Base-by-base conservation (phyloP, 2,329 filamentous ascomycete species). In the Sporothrix pseudoabietina region DNA sequence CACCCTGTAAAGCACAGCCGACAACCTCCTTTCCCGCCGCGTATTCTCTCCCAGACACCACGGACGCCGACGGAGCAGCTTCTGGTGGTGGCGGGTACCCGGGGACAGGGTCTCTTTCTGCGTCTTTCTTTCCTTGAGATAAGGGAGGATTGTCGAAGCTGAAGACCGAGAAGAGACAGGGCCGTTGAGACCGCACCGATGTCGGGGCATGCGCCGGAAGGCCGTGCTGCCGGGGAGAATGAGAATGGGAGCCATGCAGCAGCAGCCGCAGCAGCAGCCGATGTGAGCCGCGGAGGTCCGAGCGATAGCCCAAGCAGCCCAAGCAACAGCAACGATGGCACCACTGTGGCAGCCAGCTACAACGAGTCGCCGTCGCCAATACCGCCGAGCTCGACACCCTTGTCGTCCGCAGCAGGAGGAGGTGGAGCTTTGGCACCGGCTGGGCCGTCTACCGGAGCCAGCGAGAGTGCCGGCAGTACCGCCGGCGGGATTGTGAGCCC, bases 201-300 rank as follows among this genome's bases (percentile, higher is more conserved):
- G 69, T 65, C 72, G 39, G 69, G 72, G 72, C 69, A 66, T 63
- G 69, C 12, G 72, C 72, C 69, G 52, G 69, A 63, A 71, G 72
- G 69, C 61, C 52, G 69, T 44, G 61, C 52, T 61, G 32, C 72
- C 61, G 72, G 16, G 61, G 63, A 54, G 70, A 52, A 22, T 26
- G 61, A 54, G 69, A 49, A 22, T n/a, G 32, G 26, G 19, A 70
- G 8, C 14, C 41, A 54, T 54, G 19, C 39, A 41, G 19, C 9
- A 1, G 19, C 12, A 9, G 26, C n/a, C 22, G 8, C n/a, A 35
- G 44, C n/a, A 35, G 8, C n/a, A 35, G 44, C 55, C 54, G 30
- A 66, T 55, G 69, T 26, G 26, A 65, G 47, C 69, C 16, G 54
- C 19, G 41, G 55, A 52, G 32, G 52, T 26, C 9, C n/a, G 16